Base-by-base conservation (phyloP, 192 early-diverging fungal species). In the Cladochytrium replicatum region DNA sequence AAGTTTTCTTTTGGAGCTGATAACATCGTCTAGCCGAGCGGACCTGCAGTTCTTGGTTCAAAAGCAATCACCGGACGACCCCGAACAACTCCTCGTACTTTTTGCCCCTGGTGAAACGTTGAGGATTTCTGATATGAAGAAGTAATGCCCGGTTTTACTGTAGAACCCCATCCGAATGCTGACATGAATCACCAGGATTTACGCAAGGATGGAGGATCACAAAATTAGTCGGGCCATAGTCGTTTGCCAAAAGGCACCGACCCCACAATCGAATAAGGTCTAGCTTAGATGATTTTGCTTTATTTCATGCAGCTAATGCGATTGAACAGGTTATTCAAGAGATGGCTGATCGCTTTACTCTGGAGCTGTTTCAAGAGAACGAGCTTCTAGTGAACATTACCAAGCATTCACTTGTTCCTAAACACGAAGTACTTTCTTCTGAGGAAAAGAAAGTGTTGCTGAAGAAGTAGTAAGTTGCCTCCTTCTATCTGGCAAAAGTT, bases 381-480 rank as follows among this genome's bases (percentile, higher is more conserved):
- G 91, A 97, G 60, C 64, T 99, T 29, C 63, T 99, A 21, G 91
- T 99, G 46, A 99, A 99, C 63, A 99, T 99, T 48, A 99, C 96
- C 28, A 72, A 90, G 47, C 96, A 99, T 54, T 75, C 80, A 32
- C 70, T 99, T 26, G 96, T 99, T n/a, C 96, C 96, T 1, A 77
- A 84, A 55, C 96, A 99, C 64, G 80, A 81, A 51, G 82, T 99
- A 7, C 62, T 99, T n/a, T 63, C 71, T 0, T 68, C 78, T 19
- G 89, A 88, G 55, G 92, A 93, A 61, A 99, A 97, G 74, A 76
- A 80, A 60, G 84, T 84, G 15, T 76, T 99, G 43, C 65, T 99
- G 47, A 74, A 81, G 57, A 57, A 89, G 71, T 99, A 99, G 87
- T 91, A 78, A 68, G 80, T 78, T 1, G 29, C 32, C 51, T 2